phyloP scores from a whole-genome alignment of 1,139 yeast genomes.

The Geotrichum macrosporum region DNA sequence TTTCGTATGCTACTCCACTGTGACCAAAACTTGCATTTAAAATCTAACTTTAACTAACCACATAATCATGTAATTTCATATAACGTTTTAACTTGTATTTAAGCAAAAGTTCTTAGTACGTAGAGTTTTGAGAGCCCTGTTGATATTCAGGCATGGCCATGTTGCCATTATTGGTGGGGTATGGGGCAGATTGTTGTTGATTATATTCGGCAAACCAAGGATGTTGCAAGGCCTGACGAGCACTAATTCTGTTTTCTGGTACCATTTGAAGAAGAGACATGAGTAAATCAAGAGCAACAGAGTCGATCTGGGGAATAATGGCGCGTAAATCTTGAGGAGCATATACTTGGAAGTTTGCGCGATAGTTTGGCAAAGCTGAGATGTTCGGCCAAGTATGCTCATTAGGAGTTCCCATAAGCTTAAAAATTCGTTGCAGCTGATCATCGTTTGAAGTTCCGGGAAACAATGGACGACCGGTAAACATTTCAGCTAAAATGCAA shows the following conservation, averaged over 20 bases:
- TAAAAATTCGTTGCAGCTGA: conserved; percentile 80
- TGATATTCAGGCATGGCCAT: conserved; percentile 4
- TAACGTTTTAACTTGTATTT: neutral
- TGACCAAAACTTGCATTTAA: neutral
- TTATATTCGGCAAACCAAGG: conserved; percentile 87
- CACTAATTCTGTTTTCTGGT: conserved; percentile 86
- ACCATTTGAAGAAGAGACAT: conserved; percentile 78
- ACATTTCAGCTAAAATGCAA: conserved; percentile 95
- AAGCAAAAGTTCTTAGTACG: neutral
- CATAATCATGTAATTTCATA: neutral
- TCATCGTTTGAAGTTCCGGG: conserved; percentile 96
- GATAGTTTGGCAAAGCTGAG: conserved; percentile 76
- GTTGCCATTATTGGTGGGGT: conserved; percentile 7
- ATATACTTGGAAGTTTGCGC: conserved; percentile 69
- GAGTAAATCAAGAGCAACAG: conserved; percentile 71
- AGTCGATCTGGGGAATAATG: conserved; percentile 71
- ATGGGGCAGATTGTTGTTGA: conserved; percentile 12
- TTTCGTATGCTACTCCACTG: conserved; percentile 13
- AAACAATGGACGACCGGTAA: conserved; percentile 93
- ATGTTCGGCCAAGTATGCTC: conserved; percentile 96
- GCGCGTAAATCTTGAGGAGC: conserved; percentile 79
- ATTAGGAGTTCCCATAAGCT: conserved; percentile 93
- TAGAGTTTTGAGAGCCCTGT: neutral
- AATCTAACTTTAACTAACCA: neutral
- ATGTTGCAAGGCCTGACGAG: conserved; percentile 86